These are phyloP conservation scores for Apiospora saccharicola DNA, from an alignment of 2,329 filamentous ascomycete genomes.

Conservation along the genomic window DNA sequence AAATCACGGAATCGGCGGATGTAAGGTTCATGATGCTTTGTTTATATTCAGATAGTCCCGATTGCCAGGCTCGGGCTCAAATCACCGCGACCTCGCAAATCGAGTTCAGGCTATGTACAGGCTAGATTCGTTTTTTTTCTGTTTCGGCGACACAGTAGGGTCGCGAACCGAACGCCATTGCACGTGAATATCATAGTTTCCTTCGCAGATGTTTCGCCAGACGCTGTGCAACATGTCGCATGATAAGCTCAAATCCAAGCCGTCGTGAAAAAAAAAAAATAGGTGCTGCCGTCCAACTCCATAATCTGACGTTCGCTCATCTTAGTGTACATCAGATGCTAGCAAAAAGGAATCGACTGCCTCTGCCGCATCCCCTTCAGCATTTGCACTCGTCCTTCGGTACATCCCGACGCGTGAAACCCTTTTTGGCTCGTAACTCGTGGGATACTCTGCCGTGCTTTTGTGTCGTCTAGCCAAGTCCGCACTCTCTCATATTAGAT, in stretches of 20 bases:
- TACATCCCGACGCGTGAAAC: not conserved
- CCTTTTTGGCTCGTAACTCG: not conserved
- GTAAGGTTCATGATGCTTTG: not conserved
- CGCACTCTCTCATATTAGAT: conserved; percentile 12
- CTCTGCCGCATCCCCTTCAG: not conserved
- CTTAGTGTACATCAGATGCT: conserved; percentile 10
- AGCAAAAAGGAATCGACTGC: not conserved
- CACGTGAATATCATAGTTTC: conserved; percentile 14
- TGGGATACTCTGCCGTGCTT: not conserved
- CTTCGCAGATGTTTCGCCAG: conserved; percentile 14
- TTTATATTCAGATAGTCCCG: not conserved
- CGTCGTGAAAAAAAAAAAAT: not conserved
- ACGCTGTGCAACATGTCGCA: conserved; percentile 18
- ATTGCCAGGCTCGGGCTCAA: not conserved
- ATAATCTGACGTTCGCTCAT: conserved; percentile 10
- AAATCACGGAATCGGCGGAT: not conserved
- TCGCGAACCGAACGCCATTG: conserved; percentile 19
- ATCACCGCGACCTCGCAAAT: not conserved
- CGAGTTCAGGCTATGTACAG: conserved; percentile 18
- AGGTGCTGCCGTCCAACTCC: not conserved
- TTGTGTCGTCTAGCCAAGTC: conserved; percentile 1
- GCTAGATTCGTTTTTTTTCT: not conserved
- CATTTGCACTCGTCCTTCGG: not conserved
- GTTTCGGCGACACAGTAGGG: not conserved
- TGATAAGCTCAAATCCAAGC: conserved; percentile 15